Base-by-base conservation (phyloP, 768 basidiomycete species). In the Macrolepiota albuminosa region DNA sequence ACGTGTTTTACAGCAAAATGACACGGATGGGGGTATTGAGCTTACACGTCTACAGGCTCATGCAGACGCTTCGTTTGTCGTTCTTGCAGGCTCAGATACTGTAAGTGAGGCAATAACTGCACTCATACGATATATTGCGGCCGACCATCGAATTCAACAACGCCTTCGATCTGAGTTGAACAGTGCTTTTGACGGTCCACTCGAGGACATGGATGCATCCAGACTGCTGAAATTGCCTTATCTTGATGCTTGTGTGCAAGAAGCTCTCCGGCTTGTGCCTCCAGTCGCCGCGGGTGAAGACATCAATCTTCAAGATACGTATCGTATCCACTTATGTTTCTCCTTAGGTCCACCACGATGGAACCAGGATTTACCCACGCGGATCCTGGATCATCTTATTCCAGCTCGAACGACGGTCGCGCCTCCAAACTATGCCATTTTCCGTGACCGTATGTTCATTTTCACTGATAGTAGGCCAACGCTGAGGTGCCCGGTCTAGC, bases 51-150 rank as follows among this genome's bases (percentile, higher is more conserved):
- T 60, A 8, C 56, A 69, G 49, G 65, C 67, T 2, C 56, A 52
- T 14, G 63, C 68, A n/a, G 65, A 69, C 51, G 64, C 67, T 13
- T 57, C 63, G 2, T 61, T 68, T 29, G 62, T 68, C 14, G 51
- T 68, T 11, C 43, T 66, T 8, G 68, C 66, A 31, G 67, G 64
- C 24, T 66, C 66, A 36, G 65, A 69, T 49, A 69, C 68, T 3
- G 63, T 64, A 26, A 57, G 52, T 26, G 51, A 67, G 36, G 62
- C 61, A 6, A 57, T 64, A 26, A 60, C 60, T 1, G 61, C 65
- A 33, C 46, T 66, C 13, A 46, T 69, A 29, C 52, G 67, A 33
- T 64, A 63, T 46, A 54, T 67, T 18, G 33, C 47, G 7, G 61
- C 47, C 34, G 55, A 63, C 46, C 2, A 37, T n/a, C 24, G 49